Evolutionary conservation across 768 basidiomycete genomes (phyloP).

Genomic region (Dentipellis fragilis): DNA sequence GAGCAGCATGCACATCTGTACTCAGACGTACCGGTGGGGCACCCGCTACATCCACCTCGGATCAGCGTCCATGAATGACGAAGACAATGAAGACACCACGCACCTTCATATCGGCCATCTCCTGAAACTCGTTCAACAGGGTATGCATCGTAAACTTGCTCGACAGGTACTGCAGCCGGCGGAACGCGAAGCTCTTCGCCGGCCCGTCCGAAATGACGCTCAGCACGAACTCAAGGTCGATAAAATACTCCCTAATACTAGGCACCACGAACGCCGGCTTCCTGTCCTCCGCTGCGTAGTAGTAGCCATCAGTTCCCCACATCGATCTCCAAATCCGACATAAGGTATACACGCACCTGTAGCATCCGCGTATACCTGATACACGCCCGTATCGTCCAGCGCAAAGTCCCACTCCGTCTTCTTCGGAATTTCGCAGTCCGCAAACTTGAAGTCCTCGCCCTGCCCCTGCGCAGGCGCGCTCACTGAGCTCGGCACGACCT

Average conservation of each 20-base stretch:
- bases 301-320: neutral
- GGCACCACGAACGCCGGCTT: constrained; percentile 73
- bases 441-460: constrained; percentile 52
- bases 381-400: constrained; percentile 86
- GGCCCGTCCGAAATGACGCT: constrained; percentile 91
- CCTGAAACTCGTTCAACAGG: constrained; percentile 87
- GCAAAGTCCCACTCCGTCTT: constrained; percentile 46
- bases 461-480: constrained; percentile 18
- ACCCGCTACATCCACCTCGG: constrained; percentile 41
- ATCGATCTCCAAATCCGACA: neutral
- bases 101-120: constrained; percentile 95
- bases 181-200: constrained; percentile 90
- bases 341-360: constrained; percentile 20
- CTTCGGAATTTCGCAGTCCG: constrained; percentile 66
- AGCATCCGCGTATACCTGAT: constrained; percentile 59
- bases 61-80: neutral
- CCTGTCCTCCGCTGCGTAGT: constrained; percentile 19
- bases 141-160: constrained; percentile 93
- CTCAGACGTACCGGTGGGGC: constrained; percentile 58
- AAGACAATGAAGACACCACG: constrained; percentile 15
- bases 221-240: constrained; percentile 89
- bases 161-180: constrained; percentile 80
- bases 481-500: constrained; percentile 32
- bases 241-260: constrained; percentile 86
- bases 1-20: neutral